Conservation (phyloP, 768 basidiomycete species). For the Mycena indigotica region DNA sequence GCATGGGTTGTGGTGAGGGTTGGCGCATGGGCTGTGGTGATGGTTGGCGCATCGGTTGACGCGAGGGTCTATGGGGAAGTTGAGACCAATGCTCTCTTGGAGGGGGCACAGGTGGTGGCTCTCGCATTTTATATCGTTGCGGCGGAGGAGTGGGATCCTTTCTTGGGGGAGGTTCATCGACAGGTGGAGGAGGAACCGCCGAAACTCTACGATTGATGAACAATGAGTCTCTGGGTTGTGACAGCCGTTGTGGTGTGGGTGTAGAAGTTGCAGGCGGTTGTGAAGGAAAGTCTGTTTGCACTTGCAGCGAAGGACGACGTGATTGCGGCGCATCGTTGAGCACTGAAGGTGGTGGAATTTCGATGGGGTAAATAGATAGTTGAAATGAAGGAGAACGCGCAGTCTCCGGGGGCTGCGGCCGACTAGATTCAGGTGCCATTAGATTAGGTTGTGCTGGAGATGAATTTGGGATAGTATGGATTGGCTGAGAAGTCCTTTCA, state of each 20-base stretch:
- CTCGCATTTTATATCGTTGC: neutral
- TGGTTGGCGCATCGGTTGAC: too few relatives aligned
- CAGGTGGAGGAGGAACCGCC: neutral
- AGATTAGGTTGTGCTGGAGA: conserved; percentile 5
- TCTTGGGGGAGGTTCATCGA: too few relatives aligned
- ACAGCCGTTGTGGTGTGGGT: neutral
- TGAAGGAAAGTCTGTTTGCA: neutral
- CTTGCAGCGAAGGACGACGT: neutral
- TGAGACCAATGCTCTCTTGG: too few relatives aligned
- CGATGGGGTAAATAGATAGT: conserved; percentile 11
- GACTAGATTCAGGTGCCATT: neutral
- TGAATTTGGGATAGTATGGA: conserved; percentile 7
- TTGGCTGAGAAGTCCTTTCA: neutral
- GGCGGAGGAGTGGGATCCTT: too few relatives aligned
- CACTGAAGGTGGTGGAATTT: conserved; percentile 17
- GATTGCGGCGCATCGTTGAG: conserved; percentile 5
- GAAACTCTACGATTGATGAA: conserved; percentile 1
- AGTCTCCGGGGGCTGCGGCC: neutral
- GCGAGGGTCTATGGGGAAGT: too few relatives aligned
- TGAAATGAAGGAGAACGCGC: conserved; percentile 13
- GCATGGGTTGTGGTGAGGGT: neutral
- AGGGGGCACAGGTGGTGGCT: neutral
- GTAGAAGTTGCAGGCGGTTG: neutral
- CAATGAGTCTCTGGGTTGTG: neutral
- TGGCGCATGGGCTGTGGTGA: neutral